These are phyloP conservation scores for Psilocybe mexicana DNA, from an alignment of 1,284 basidiomycete species.

Conservation along the genomic window DNA sequence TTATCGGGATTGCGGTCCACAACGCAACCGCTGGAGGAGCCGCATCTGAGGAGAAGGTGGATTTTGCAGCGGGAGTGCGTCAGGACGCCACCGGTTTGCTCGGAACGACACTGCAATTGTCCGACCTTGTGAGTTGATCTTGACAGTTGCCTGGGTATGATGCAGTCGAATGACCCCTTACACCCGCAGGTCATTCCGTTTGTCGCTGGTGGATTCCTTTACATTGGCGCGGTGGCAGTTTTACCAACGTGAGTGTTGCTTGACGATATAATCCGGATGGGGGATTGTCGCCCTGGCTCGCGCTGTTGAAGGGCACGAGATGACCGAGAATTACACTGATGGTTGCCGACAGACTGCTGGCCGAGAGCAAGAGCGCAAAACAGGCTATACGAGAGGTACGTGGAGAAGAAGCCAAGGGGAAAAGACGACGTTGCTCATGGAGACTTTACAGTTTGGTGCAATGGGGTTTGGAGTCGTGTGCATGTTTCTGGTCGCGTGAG, in stretches of 20 bases:
- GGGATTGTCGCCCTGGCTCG: not conserved
- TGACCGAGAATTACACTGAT: not conserved
- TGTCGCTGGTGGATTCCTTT: conserved; percentile 90
- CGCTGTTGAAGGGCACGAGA: no score
- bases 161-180: conserved; percentile 18
- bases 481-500: conserved; percentile 88
- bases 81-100: conserved; percentile 74
- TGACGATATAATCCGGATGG: conserved; percentile 8
- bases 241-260: conserved; percentile 74
- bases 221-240: conserved; percentile 89
- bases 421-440: conserved; percentile 2
- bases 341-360: conserved; percentile 59
- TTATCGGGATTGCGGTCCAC: conserved; percentile 87
- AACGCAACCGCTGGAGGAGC: conserved; percentile 55
- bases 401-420: not conserved
- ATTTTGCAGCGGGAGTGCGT: conserved; percentile 71
- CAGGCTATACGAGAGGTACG: conserved; percentile 85
- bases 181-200: conserved; percentile 77
- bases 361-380: conserved; percentile 81
- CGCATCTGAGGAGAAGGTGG: conserved; percentile 38
- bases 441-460: conserved; percentile 68
- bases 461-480: conserved; percentile 87
- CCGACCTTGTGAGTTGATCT: conserved; percentile 66
- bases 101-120: conserved; percentile 75
- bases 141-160: conserved; percentile 1